Conservation (phyloP, 768 basidiomycete genomes). For the Lactifluus echinatus region DNA sequence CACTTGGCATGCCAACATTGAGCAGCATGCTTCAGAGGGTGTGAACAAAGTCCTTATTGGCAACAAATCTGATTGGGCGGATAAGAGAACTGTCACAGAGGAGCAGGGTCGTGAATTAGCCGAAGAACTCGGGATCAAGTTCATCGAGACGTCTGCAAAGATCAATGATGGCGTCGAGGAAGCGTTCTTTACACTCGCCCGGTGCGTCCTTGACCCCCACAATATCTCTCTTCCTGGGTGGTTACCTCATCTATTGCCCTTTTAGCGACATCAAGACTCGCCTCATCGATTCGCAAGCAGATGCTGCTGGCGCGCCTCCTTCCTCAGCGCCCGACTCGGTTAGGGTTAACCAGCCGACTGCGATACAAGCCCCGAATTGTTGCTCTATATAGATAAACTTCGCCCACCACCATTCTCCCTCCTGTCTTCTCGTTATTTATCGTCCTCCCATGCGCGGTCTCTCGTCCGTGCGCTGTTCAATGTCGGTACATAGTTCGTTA, state of each 20-base stretch:
- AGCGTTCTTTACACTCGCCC: constrained; percentile 93
- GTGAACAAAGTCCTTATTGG: constrained; percentile 99
- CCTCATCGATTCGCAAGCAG: constrained; percentile 88
- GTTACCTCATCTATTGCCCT: not conserved
- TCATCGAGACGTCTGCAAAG: constrained; percentile 98
- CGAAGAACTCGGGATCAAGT: constrained; percentile 87
- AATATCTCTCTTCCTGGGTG: not conserved
- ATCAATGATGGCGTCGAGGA: constrained; percentile 97
- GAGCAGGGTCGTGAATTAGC: constrained; percentile 91
- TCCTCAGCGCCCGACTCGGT: constrained; percentile 46
- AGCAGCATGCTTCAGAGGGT: constrained; percentile 96
- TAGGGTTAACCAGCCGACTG: constrained; percentile 53
- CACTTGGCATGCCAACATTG: constrained; percentile 96
- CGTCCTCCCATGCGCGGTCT: not conserved
- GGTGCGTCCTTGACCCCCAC: constrained; percentile 44
- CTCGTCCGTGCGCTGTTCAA: constrained; percentile 1
- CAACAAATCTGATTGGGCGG: constrained; percentile 98
- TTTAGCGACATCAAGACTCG: constrained; percentile 93
- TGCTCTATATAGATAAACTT: constrained; percentile 34
- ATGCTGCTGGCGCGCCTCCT: constrained; percentile 35
- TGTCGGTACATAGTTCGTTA: constrained; percentile 1
- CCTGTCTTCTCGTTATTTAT: constrained; percentile 7
- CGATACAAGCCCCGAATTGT: constrained; percentile 32
- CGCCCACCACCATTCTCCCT: not conserved
- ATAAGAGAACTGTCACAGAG: constrained; percentile 87